Evolutionary conservation across 2,329 filamentous ascomycete species (phyloP).

Genomic region (Neophaeococcomyces aloes): DNA sequence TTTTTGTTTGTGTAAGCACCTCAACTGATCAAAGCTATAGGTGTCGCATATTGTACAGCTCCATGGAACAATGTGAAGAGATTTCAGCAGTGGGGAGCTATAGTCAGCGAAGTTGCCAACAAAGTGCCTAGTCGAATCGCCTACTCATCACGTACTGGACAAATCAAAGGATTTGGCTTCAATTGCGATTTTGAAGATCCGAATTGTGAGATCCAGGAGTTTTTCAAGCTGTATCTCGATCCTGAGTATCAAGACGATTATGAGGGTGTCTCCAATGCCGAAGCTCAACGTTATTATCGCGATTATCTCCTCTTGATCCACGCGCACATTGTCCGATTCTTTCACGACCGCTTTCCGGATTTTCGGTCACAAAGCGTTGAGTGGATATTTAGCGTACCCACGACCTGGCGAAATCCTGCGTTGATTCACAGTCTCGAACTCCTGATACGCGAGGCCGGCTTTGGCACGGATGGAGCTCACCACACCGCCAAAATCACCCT

Average conservation of each 20-base stretch:
- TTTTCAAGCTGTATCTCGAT: slow-evolving; percentile 14
- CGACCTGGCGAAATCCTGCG: slow-evolving; percentile 31
- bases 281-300: slow-evolving; percentile 24
- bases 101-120: slow-evolving; percentile 25
- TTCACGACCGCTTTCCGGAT: slow-evolving; percentile 22
- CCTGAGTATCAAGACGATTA: slow-evolving; percentile 12
- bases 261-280: slow-evolving; percentile 17
- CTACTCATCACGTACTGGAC: slow-evolving; percentile 17
- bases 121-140: slow-evolving; percentile 27
- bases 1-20: not conserved
- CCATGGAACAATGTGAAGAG: slow-evolving; percentile 28
- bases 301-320: slow-evolving; percentile 30
- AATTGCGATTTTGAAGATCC: slow-evolving; percentile 27
- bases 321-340: slow-evolving; percentile 23
- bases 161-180: slow-evolving; percentile 27
- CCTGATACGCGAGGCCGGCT: slow-evolving; percentile 25
- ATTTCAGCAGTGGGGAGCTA: slow-evolving; percentile 29
- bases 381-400: slow-evolving; percentile 34
- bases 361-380: slow-evolving; percentile 26
- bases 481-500: slow-evolving; percentile 33
- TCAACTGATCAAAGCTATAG: slow-evolving; percentile 12
- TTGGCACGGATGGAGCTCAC: slow-evolving; percentile 27
- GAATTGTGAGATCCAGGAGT: slow-evolving; percentile 10
- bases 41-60: slow-evolving; percentile 28
- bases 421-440: slow-evolving; percentile 28